Percentiles rank a stretch among this genome's conserved stretches.
Conservation (phyloP, 2,329 filamentous ascomycete genomes). For the Plectosphaerella cucumerina region DNA sequence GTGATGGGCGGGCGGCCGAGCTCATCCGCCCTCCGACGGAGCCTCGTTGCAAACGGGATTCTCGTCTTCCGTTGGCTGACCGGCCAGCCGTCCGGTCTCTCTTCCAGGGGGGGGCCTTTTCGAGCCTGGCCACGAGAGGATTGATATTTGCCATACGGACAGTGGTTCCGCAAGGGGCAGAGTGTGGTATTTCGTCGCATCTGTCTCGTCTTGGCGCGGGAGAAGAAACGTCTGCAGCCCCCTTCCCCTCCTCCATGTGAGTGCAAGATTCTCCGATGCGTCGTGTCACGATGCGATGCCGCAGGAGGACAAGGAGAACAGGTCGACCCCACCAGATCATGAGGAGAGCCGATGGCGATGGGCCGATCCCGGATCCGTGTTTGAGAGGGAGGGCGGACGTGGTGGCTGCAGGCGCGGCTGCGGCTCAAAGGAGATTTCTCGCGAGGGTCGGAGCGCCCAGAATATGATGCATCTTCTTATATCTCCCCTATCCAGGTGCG, state of each 20-base stretch:
- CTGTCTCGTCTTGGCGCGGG: too few relatives aligned
- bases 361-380: not conserved
- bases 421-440: not conserved
- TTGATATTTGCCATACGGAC: not conserved
- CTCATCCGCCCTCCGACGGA: not conserved
- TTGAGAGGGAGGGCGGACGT: not conserved
- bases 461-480: conserved; percentile 5
- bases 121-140: not conserved
- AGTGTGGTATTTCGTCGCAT: too few relatives aligned
- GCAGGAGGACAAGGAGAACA: not conserved
- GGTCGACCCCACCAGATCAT: conserved; percentile 7
- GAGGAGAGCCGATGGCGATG: conserved; percentile 2
- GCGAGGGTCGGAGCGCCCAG: not conserved
- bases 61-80: not conserved
- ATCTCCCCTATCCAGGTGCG: conserved; percentile 2
- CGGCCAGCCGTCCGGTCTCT: not conserved
- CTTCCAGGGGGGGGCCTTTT: too few relatives aligned
- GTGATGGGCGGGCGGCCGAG: not conserved
- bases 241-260: not conserved
- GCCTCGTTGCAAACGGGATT: not conserved
- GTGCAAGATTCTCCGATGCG: too few relatives aligned
- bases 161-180: not conserved
- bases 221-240: not conserved
- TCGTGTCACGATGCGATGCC: too few relatives aligned
- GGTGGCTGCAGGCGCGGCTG: not conserved